A percentile compares a stretch with the other conserved stretches of the same genome.
phyloP scores from a whole-genome alignment of 495 filamentous ascomycete genomes.

The Penicillium soppii region DNA sequence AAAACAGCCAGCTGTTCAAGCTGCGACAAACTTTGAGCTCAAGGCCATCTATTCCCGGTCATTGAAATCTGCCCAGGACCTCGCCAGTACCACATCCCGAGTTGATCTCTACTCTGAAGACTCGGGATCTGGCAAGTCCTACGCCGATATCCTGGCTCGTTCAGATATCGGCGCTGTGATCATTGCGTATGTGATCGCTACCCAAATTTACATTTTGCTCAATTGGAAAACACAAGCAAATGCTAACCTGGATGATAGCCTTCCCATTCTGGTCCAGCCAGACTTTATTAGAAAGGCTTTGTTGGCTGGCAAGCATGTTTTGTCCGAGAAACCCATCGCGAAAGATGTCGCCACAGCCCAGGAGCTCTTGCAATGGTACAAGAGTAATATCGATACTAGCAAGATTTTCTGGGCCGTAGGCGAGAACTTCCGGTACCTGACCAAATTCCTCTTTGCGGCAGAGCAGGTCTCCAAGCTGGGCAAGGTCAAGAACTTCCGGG shows the following conservation, averaged over 20 bases:
- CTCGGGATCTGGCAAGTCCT: constrained; percentile 47
- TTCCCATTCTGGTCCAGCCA: constrained; percentile 39
- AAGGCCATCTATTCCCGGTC: constrained; percentile 67
- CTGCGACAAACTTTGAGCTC: constrained; percentile 42
- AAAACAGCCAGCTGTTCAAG: constrained; percentile 52
- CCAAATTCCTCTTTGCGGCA: constrained; percentile 54
- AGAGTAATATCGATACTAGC: constrained; percentile 42
- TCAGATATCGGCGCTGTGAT: constrained; percentile 68
- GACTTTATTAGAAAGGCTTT: constrained; percentile 49
- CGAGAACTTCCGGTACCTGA: constrained; percentile 73
- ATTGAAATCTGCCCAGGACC: constrained; percentile 46
- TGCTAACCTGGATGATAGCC: constrained; percentile 31
- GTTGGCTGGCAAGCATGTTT: constrained; percentile 71
- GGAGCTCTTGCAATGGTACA: constrained; percentile 62
- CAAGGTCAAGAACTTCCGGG: constrained; percentile 61
- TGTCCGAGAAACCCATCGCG: constrained; percentile 83
- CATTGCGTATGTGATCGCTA: constrained; percentile 51
- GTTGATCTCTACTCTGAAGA: constrained; percentile 65
- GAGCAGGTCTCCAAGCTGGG: constrained; percentile 61
- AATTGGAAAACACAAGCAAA: neutral
- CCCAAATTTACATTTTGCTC: neutral
- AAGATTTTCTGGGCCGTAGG: constrained; percentile 63
- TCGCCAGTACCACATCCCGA: constrained; percentile 31
- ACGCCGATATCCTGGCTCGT: constrained; percentile 61
- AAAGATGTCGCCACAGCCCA: constrained; percentile 61